These are phyloP conservation scores for Lathyrus sativus DNA, from an alignment of 306 rosid genomes.

Conservation along the genomic window DNA sequence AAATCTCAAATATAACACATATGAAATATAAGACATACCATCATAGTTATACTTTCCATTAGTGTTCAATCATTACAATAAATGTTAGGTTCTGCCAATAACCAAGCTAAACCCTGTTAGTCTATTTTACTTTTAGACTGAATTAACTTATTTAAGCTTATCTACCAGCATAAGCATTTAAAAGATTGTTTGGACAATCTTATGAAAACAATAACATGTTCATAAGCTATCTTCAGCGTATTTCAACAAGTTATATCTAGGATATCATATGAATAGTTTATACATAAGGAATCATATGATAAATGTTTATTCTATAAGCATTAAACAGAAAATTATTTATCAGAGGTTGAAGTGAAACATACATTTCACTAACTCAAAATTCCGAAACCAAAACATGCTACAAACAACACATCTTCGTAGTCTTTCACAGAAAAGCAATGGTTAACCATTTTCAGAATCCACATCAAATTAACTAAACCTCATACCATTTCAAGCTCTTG, in stretches of 20 bases:
- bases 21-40: too few species aligned
- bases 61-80: too few species aligned
- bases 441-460: not conserved
- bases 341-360: not conserved
- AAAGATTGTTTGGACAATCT: too few species aligned
- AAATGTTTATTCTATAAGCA: too few species aligned
- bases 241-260: not conserved
- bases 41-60: too few species aligned
- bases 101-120: not conserved
- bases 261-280: not conserved
- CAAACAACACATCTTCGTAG: not conserved
- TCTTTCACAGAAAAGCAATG: too few species aligned
- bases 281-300: not conserved
- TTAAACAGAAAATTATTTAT: not conserved
- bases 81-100: conserved; percentile 5
- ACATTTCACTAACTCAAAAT: not conserved
- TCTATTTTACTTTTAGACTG: not conserved
- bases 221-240: too few species aligned
- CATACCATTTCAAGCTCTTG: conserved; percentile 97
- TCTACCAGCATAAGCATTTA: too few species aligned
- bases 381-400: conserved; percentile 27
- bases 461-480: conserved; percentile 15
- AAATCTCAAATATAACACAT: too few species aligned
- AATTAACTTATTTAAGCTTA: not conserved
- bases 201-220: too few species aligned